Conservation (phyloP, 1,284 basidiomycete genomes). For the Naganishia sp. region DNA sequence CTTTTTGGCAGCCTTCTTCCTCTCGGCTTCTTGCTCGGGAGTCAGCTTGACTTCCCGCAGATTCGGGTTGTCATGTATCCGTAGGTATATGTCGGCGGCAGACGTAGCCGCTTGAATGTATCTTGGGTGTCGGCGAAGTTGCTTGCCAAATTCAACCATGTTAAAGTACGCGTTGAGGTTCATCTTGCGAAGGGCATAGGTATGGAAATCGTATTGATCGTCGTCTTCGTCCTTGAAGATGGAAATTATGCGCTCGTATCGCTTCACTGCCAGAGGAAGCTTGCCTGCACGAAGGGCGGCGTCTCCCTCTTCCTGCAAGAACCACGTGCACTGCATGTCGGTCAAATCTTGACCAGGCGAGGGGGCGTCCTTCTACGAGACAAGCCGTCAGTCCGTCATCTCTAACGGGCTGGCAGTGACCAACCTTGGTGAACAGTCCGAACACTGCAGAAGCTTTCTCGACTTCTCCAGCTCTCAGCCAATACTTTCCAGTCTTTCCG, state of each 20-base stretch:
- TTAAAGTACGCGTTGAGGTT: constrained; percentile 81
- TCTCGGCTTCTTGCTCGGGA: constrained; percentile 53
- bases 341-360: constrained; percentile 78
- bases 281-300: constrained; percentile 67
- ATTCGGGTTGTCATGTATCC: constrained; percentile 72
- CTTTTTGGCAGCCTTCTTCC: constrained; percentile 76
- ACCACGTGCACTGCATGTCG: constrained; percentile 94
- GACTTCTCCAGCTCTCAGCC: constrained; percentile 74
- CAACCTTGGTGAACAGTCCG: constrained; percentile 84
- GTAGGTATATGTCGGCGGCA: constrained; percentile 74
- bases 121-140: constrained; percentile 69
- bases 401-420: constrained; percentile 27
- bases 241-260: constrained; percentile 74
- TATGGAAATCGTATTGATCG: constrained; percentile 98
- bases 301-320: constrained; percentile 79
- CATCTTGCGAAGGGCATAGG: constrained; percentile 87
- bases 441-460: constrained; percentile 72
- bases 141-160: constrained; percentile 80
- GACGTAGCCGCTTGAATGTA: constrained; percentile 75
- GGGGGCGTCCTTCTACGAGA: constrained; percentile 74
- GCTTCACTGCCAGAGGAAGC: constrained; percentile 81
- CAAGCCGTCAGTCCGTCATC: neutral
- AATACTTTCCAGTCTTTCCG: constrained; percentile 90
- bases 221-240: constrained; percentile 87
- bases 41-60: constrained; percentile 53